Percentiles rank a stretch among this genome's conserved stretches.
Evolutionary conservation across 2,329 filamentous ascomycete species (phyloP).

Genomic region (Nigrospora osmanthi): DNA sequence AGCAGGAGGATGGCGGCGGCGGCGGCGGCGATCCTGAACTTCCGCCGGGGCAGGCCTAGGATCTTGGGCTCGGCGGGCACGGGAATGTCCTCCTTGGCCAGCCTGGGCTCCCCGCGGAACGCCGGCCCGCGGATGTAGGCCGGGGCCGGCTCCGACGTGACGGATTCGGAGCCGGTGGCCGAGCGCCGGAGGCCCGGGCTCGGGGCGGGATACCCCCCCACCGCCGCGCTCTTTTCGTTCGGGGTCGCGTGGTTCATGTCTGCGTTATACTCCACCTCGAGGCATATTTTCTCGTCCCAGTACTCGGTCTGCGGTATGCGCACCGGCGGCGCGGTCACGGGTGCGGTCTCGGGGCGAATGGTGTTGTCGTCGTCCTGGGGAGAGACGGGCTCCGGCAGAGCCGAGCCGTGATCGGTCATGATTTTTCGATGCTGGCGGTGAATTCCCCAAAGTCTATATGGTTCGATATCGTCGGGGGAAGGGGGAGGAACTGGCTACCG

Average conservation of each 20-base stretch:
- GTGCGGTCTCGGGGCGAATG: not conserved
- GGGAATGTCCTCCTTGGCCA: not conserved
- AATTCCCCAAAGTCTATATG: not conserved
- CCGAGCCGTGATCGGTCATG: not conserved
- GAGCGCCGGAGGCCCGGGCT: not conserved
- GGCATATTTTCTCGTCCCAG: constrained; percentile 1
- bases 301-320: not conserved
- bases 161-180: not conserved
- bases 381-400: not conserved
- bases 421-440: not conserved
- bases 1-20: not conserved
- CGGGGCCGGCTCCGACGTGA: not conserved
- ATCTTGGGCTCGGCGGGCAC: not conserved
- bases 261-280: not conserved
- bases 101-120: not conserved
- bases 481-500: not conserved
- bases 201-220: not conserved
- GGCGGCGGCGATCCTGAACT: not conserved
- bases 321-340: not conserved
- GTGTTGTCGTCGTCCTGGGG: not conserved
- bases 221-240: not conserved
- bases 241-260: not conserved
- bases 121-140: not conserved
- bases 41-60: not conserved
- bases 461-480: not conserved